These are phyloP conservation scores for Moricandia arvensis DNA, from an alignment of 345 rosid genomes.

Conservation along the genomic window DNA sequence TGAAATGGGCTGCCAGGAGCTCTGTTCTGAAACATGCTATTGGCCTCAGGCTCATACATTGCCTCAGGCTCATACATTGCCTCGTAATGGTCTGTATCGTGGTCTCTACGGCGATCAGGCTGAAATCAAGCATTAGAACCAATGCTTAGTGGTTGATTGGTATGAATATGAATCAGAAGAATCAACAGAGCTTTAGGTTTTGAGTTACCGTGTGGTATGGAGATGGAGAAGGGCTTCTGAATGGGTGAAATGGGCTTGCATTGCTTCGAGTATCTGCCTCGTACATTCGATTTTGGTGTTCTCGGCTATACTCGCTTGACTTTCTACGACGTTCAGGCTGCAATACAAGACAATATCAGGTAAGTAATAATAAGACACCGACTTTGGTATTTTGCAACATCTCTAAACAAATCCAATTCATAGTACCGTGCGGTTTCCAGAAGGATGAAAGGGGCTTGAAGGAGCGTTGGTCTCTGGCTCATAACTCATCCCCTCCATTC, in stretches of 20 bases:
- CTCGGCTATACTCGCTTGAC: slow-evolving; percentile 18
- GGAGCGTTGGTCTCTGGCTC: slow-evolving; percentile 29
- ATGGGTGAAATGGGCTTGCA: slow-evolving; percentile 38
- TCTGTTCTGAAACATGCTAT: slow-evolving; percentile 15
- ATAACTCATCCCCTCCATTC: no score
- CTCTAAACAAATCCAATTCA: background rate
- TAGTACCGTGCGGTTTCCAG: slow-evolving; percentile 30
- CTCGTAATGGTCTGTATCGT: slow-evolving; percentile 19
- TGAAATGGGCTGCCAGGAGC: slow-evolving; percentile 30
- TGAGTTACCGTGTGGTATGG: slow-evolving; percentile 31
- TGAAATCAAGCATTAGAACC: slow-evolving; percentile 16
- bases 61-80: slow-evolving; percentile 33
- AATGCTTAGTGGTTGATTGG: slow-evolving; percentile 10
- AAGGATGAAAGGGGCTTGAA: slow-evolving; percentile 17
- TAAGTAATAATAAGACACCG: background rate
- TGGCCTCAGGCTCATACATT: slow-evolving; percentile 33
- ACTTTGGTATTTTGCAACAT: background rate
- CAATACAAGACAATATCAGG: background rate
- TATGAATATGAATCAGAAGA: background rate
- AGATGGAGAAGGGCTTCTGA: slow-evolving; percentile 37
- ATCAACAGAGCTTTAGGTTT: background rate
- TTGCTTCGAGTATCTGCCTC: slow-evolving; percentile 33
- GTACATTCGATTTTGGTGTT: slow-evolving; percentile 20
- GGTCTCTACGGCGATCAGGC: slow-evolving; percentile 31
- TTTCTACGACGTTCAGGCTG: slow-evolving; percentile 34